Base-by-base conservation (phyloP, 306 rosid species). In the Quercus agrifolia region DNA sequence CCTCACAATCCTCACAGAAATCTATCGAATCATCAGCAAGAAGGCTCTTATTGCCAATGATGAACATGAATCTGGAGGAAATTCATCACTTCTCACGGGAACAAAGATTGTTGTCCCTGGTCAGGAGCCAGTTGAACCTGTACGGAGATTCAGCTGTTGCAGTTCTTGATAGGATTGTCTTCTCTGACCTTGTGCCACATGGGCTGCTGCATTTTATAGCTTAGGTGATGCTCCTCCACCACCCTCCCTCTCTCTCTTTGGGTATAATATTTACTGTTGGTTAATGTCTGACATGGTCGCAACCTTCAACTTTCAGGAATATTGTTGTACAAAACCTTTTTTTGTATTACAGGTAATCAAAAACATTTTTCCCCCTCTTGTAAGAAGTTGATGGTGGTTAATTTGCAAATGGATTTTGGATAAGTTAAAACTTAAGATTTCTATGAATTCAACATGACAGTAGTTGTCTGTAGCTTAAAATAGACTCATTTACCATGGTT, bases 1-100 rank as follows among this genome's bases (percentile, higher is more conserved):
- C 84, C 70, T 89, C 3, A 87, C 89, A 18, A 88, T 93, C 84
- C 90, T 95, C 30, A 91, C 97, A 4, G 98, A 95, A 80, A 89
- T 95, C 66, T 95, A 93, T 81, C 63, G 82, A 70, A 78, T 85
- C 11, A 69, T 91, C 21, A 77, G 94, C 85, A 93, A 86, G 87
- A 93, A 91, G 85, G 67, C 90, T 63, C 89, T 95, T 19, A 1
- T 77, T 75, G 86, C 91, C 14, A 88, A 89, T 71, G 98, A 92
- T 9, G 85, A 84, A 66, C 74, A 80, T 46, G 82, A 86, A 28
- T 76, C 89, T 55, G 89, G 83, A 73, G 94, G 94, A 72, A 90
- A 74, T 81, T 84, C 94, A 44, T 88, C 91, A 56, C 92, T 93
- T 30, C 90, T 86, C 52, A 89, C 79, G 66, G 99, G 99, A 54